phyloP scores from a whole-genome alignment of 257 asterid genomes.

The Nicotiana tomentosiformis region DNA sequence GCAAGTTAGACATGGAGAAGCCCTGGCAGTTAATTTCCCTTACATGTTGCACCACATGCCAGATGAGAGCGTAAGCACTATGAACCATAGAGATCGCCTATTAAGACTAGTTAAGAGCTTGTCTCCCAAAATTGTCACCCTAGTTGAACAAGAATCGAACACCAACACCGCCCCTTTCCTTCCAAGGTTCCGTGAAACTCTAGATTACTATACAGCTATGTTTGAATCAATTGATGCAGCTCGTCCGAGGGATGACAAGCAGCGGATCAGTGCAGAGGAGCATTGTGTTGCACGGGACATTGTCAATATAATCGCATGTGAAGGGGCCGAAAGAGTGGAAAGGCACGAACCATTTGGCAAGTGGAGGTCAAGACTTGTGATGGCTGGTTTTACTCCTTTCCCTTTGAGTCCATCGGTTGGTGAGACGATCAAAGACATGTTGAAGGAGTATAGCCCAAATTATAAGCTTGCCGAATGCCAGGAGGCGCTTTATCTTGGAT shows the following conservation, averaged over 20 bases:
- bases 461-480: slow-evolving; percentile 43
- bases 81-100: slow-evolving; percentile 75
- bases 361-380: slow-evolving; percentile 63
- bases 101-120: slow-evolving; percentile 60
- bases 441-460: slow-evolving; percentile 56
- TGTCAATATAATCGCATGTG: slow-evolving; percentile 80
- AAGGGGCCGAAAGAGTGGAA: slow-evolving; percentile 73
- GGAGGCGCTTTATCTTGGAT: slow-evolving; percentile 72
- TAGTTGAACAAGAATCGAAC: slow-evolving; percentile 83
- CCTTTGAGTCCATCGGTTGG: slow-evolving; percentile 56
- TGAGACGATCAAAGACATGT: slow-evolving; percentile 36
- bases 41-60: slow-evolving; percentile 93
- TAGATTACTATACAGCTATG: slow-evolving; percentile 81
- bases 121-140: slow-evolving; percentile 73
- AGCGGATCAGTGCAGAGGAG: slow-evolving; percentile 71
- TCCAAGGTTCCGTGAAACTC: slow-evolving; percentile 65
- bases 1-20: slow-evolving; percentile 50
- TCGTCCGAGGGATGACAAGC: slow-evolving; percentile 57
- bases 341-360: slow-evolving; percentile 82
- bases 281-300: slow-evolving; percentile 78
- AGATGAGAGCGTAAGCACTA: slow-evolving; percentile 86
- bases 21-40: slow-evolving; percentile 80
- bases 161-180: slow-evolving; percentile 70
- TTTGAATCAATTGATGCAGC: slow-evolving; percentile 77
- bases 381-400: slow-evolving; percentile 66